Evolutionary conservation across 169 alveolate species (phyloP).

Genomic region (Cardiosporidium cionae): DNA sequence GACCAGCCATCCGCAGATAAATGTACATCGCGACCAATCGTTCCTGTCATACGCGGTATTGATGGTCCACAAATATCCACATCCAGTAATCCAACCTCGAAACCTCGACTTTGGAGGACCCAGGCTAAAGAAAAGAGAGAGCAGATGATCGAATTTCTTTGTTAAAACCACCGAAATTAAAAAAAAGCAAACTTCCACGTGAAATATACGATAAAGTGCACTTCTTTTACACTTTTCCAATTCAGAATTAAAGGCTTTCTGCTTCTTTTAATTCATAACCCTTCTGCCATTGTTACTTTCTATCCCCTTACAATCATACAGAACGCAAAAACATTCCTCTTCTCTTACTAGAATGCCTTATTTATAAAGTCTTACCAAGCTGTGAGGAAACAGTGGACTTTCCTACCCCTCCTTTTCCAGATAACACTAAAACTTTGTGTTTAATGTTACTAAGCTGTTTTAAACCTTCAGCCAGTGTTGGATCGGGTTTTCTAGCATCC

Average conservation of each 20-base stretch:
- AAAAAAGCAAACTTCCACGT: neutral
- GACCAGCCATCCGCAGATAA: conserved; percentile 92
- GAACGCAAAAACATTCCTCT: too few relatives aligned
- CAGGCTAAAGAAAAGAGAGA: conserved; percentile 47
- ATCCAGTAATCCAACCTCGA: conserved; percentile 88
- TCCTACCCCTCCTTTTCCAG: conserved; percentile 99
- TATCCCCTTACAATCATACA: too few relatives aligned
- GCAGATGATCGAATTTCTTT: too few relatives aligned
- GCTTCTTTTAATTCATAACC: too few relatives aligned
- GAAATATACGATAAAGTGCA: too few relatives aligned
- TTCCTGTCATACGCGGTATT: conserved; percentile 89
- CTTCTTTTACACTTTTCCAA: too few relatives aligned
- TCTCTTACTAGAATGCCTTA: too few relatives aligned
- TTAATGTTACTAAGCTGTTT: conserved; percentile 72
- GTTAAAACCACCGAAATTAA: conserved; percentile 3
- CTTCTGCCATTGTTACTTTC: too few relatives aligned
- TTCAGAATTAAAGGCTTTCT: too few relatives aligned
- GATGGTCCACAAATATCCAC: conserved; percentile 98
- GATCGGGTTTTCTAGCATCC: conserved; percentile 51
- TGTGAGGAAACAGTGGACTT: conserved; percentile 94
- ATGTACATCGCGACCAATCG: conserved; percentile 84
- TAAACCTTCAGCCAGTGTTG: conserved; percentile 55
- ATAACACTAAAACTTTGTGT: conserved; percentile 75
- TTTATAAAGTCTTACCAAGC: conserved; percentile 48
- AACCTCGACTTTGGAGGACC: conserved; percentile 56